Percentiles rank a stretch among this genome's conserved stretches.
Evolutionary conservation across 179 eudicot species (phyloP).

Genomic region (Heliamphora pulchella): DNA sequence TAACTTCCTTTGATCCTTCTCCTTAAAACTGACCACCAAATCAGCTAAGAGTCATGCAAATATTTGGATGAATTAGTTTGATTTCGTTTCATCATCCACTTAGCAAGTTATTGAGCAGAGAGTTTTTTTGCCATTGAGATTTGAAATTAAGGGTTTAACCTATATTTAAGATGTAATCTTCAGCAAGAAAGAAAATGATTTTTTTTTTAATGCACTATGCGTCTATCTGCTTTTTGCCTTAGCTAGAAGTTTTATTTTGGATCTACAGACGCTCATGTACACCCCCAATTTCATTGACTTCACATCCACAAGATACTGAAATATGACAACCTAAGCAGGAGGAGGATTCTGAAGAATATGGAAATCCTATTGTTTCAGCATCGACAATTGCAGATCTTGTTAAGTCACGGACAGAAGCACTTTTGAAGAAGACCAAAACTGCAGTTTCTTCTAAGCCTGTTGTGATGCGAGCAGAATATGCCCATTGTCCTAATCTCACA

Average conservation of each 20-base stretch:
- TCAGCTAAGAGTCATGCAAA: not conserved
- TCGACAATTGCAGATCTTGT: conserved; percentile 81
- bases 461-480: conserved; percentile 97
- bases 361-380: conserved; percentile 57
- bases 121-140: not conserved
- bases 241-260: not conserved
- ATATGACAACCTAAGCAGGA: conserved; percentile 40
- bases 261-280: not conserved
- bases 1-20: no score
- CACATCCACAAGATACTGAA: conserved; percentile 1
- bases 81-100: no score
- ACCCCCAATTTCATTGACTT: not conserved
- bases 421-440: conserved; percentile 54
- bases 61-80: not conserved
- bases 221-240: not conserved
- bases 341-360: conserved; percentile 94
- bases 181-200: no score
- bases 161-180: not conserved
- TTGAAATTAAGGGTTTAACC: not conserved
- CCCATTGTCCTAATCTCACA: conserved; percentile 93
- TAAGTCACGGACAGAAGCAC: conserved; percentile 76
- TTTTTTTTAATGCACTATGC: no score
- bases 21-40: not conserved
- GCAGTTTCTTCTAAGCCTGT: conserved; percentile 94
- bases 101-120: not conserved